Percentiles rank a stretch among this genome's conserved stretches.
Conservation (phyloP, 257 asterid species). For the Penstemon newberryi region DNA sequence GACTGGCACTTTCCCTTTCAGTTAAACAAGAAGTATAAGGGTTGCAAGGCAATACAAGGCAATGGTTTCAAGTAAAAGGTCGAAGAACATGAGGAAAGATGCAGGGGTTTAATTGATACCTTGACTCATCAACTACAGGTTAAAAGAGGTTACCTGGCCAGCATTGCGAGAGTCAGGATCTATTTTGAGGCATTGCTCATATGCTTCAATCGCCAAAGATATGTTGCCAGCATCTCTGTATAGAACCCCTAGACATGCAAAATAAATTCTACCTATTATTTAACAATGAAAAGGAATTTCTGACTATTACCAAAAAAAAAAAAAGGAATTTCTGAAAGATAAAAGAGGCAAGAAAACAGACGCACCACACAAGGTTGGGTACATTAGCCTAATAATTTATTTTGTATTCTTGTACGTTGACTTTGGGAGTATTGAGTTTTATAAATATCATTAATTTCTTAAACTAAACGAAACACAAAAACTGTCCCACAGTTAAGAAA, state of each 20-base stretch:
- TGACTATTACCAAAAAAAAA: background rate
- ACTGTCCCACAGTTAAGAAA: constrained; percentile 16
- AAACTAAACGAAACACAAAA: constrained; percentile 12
- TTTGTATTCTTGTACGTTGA: background rate
- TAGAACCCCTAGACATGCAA: constrained; percentile 76
- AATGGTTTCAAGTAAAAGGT: constrained; percentile 13
- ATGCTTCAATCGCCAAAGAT: constrained; percentile 96
- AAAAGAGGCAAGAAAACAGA: background rate
- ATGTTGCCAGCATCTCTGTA: constrained; percentile 98
- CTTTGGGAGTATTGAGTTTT: constrained; percentile 9
- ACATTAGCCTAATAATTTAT: background rate
- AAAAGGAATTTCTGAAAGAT: no score
- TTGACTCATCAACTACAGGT: constrained; percentile 17
- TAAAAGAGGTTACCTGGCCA: constrained; percentile 74
- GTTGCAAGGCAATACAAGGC: constrained; percentile 14
- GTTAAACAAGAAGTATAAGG: constrained; percentile 4
- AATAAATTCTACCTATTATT: constrained; percentile 13
- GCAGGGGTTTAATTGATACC: constrained; percentile 7
- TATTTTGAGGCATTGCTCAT: constrained; percentile 96
- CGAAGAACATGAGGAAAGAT: background rate
- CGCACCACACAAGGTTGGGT: constrained; percentile 10
- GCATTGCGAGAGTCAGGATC: constrained; percentile 99
- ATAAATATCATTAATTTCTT: constrained; percentile 6
- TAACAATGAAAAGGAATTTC: constrained; percentile 13
- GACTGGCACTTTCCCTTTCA: constrained; percentile 16